Conservation (phyloP, 768 basidiomycete species). For the Suillus alpinus region DNA sequence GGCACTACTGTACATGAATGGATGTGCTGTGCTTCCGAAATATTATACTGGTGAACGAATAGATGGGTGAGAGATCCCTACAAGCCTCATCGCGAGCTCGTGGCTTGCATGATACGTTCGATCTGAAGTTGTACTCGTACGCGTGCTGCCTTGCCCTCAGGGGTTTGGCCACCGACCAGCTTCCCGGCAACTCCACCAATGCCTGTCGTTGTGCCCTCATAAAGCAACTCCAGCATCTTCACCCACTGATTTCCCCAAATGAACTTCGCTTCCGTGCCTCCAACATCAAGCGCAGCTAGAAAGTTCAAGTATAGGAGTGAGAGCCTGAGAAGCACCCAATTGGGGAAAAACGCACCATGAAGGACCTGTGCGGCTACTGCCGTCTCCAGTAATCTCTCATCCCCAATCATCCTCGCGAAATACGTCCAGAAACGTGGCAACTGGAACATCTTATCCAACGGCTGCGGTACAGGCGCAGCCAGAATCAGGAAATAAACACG, state of each 20-base stretch:
- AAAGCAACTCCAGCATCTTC: conserved; percentile 65
- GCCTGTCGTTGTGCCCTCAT: conserved; percentile 60
- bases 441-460: conserved; percentile 55
- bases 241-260: conserved; percentile 81
- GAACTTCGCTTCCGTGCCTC: conserved; percentile 55
- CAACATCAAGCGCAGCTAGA: conserved; percentile 68
- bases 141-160: conserved; percentile 63
- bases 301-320: conserved; percentile 10
- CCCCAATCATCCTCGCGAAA: conserved; percentile 60
- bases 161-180: conserved; percentile 56
- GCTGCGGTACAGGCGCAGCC: conserved; percentile 32
- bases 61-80: conserved; percentile 1
- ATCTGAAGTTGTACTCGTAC: conserved; percentile 63
- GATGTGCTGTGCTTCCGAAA: neutral
- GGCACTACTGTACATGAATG: conserved; percentile 4
- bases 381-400: conserved; percentile 50
- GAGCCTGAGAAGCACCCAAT: neutral
- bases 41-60: conserved; percentile 5
- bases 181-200: conserved; percentile 37
- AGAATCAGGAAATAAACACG: conserved; percentile 84
- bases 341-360: conserved; percentile 48
- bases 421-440: conserved; percentile 69
- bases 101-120: conserved; percentile 52
- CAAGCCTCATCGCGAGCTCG: conserved; percentile 5
- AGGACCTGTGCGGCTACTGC: conserved; percentile 64